Base-by-base conservation (phyloP, 1,139 yeast genomes). In the Kazachstania sp. region DNA sequence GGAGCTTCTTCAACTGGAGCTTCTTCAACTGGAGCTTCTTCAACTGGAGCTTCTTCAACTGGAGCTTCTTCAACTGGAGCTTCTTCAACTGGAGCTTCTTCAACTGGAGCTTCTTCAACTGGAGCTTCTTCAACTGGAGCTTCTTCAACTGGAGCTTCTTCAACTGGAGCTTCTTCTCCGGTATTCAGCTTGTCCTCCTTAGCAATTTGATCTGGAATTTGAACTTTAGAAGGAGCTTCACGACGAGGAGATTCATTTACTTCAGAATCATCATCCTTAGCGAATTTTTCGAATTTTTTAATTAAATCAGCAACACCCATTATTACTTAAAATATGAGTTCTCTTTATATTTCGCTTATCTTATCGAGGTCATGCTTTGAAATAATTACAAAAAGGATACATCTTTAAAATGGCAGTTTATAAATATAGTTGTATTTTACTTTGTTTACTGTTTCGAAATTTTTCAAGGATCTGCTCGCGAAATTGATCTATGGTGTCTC, bases 261-360 rank as follows among this genome's bases (percentile, higher is more conserved):
- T 16, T 28, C 47, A 30, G 19, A n/a, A 26, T 18, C 38, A 35
- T 46, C 46, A 5, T 46, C 49, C 20, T 43, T 45, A 2, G 40
- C 45, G 38, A 61, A 54, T 23, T 49, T 59, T 45, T 65, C 69
- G 50, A 65, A 65, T 49, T 63, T 63, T 45, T 63, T 64, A 38
- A 65, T 65, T 47, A 65, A 53, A 47, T 65, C 69, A 37, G 68
- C 67, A 39, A 65, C 69, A 53, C 64, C 67, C 69, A 65, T 65
- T 23, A 23, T 39, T n/a, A 9, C 9, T 26, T 13, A 19, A 19
- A 18, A 16, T 15, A 23, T 23, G 28, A 23, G 28, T 23, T 9
- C 8, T 23, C 28, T 23, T 15, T 36, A 18, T 37, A 20, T 18
- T 23, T 20, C 16, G 16, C 30, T 20, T n/a, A 3, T 23, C 28